Evolutionary conservation across 768 basidiomycete species (phyloP).

Genomic region (Termitomyces bulborhizus): DNA sequence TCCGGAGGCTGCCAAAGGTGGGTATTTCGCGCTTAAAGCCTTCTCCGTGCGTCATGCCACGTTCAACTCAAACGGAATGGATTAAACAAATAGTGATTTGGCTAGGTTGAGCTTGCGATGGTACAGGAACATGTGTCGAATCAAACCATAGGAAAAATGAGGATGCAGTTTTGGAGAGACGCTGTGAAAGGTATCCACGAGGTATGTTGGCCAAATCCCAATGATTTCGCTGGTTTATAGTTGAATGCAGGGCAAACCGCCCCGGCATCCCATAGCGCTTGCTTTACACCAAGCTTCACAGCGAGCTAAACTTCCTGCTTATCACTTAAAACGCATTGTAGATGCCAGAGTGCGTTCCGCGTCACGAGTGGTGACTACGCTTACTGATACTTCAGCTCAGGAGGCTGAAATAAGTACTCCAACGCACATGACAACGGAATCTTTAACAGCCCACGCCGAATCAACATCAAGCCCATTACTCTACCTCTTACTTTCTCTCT

Average conservation of each 20-base stretch:
- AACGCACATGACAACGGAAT: constrained; percentile 61
- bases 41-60: constrained; percentile 60
- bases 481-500: constrained; percentile 68
- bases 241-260: constrained; percentile 56
- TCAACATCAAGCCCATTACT: constrained; percentile 74
- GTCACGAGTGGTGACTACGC: constrained; percentile 2
- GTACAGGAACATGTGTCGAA: constrained; percentile 75
- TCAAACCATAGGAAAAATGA: constrained; percentile 69
- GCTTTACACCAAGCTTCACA: constrained; percentile 58
- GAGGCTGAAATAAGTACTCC: constrained; percentile 61
- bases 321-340: constrained; percentile 78
- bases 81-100: constrained; percentile 7
- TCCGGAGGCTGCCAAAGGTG: constrained; percentile 55
- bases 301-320: constrained; percentile 47
- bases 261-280: constrained; percentile 74
- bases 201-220: constrained; percentile 31
- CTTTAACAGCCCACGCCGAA: constrained; percentile 69
- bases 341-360: constrained; percentile 66
- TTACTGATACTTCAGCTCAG: constrained; percentile 28
- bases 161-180: constrained; percentile 86
- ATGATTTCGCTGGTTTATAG: constrained; percentile 5
- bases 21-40: constrained; percentile 75
- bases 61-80: constrained; percentile 1
- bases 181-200: constrained; percentile 62
- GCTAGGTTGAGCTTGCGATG: constrained; percentile 70